These are phyloP conservation scores for Pleoardoris graminearum DNA, from an alignment of 2,329 filamentous ascomycete genomes.

Conservation along the genomic window DNA sequence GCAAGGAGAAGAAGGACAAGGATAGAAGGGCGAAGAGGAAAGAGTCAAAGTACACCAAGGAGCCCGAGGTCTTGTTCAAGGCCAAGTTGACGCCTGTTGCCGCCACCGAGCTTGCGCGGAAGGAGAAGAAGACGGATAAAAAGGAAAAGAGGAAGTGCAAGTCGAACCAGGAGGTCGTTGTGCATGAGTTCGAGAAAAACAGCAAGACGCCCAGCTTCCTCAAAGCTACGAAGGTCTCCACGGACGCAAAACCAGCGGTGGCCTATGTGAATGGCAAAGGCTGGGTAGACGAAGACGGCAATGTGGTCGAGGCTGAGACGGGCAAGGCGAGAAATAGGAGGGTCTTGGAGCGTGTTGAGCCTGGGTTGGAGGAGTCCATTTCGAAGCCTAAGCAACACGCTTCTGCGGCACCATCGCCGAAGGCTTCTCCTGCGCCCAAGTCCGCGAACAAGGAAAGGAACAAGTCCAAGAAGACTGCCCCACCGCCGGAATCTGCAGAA, in stretches of 20 bases:
- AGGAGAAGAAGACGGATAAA: conserved; percentile 60
- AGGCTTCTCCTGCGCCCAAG: conserved; percentile 20
- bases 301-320: conserved; percentile 66
- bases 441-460: conserved; percentile 23
- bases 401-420: conserved; percentile 23
- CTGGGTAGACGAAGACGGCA: conserved; percentile 81
- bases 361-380: conserved; percentile 10
- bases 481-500: conserved; percentile 30
- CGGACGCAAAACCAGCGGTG: conserved; percentile 52
- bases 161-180: conserved; percentile 59
- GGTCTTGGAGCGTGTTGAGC: conserved; percentile 39
- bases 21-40: conserved; percentile 61
- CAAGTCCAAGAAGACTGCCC: conserved; percentile 27
- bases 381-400: conserved; percentile 14
- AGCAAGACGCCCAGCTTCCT: conserved; percentile 82
- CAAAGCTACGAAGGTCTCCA: conserved; percentile 57
- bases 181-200: conserved; percentile 90
- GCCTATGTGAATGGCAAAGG: conserved; percentile 83
- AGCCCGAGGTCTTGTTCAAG: conserved; percentile 82
- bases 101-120: conserved; percentile 37
- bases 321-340: conserved; percentile 40
- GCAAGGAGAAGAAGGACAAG: conserved; percentile 56
- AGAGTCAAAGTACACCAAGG: conserved; percentile 79
- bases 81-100: conserved; percentile 65
- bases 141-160: conserved; percentile 61